Conservation (phyloP, 163 green algal genomes). For the Trebouxia gelatinosa region DNA sequence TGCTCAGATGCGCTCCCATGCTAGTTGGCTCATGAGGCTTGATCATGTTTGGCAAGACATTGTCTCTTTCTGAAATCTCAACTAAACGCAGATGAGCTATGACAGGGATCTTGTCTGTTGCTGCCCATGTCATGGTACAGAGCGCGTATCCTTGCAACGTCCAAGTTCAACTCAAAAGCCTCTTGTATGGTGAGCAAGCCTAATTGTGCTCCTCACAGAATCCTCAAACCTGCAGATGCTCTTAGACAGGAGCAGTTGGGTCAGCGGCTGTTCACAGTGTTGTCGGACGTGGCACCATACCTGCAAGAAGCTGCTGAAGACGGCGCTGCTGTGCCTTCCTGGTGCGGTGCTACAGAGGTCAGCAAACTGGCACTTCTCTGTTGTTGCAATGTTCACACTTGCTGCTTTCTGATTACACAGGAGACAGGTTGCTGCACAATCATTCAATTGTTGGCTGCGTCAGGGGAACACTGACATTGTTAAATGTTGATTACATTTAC, state of each 20-base stretch:
- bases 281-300: conserved; percentile 40
- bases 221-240: background rate
- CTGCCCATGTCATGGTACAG: too few relatives aligned
- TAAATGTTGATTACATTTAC: background rate
- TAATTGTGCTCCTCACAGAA: background rate
- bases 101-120: background rate
- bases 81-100: background rate
- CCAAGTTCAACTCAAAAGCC: too few relatives aligned
- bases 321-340: conserved; percentile 45
- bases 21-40: too few relatives aligned
- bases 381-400: background rate
- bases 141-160: too few relatives aligned
- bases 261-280: conserved; percentile 60
- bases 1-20: too few relatives aligned
- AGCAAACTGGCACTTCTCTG: background rate
- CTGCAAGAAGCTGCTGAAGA: background rate
- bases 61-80: background rate
- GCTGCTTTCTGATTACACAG: background rate
- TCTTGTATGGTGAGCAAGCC: background rate
- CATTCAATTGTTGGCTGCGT: background rate
- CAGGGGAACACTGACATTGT: background rate
- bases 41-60: conserved; percentile 80
- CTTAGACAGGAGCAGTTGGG: conserved; percentile 37
- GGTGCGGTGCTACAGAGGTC: conserved; percentile 68
- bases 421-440: background rate